Percentiles rank a stretch among this genome's conserved stretches.
Conservation (phyloP, 1,139 yeast genomes). For the Eremothecium gossypii region DNA sequence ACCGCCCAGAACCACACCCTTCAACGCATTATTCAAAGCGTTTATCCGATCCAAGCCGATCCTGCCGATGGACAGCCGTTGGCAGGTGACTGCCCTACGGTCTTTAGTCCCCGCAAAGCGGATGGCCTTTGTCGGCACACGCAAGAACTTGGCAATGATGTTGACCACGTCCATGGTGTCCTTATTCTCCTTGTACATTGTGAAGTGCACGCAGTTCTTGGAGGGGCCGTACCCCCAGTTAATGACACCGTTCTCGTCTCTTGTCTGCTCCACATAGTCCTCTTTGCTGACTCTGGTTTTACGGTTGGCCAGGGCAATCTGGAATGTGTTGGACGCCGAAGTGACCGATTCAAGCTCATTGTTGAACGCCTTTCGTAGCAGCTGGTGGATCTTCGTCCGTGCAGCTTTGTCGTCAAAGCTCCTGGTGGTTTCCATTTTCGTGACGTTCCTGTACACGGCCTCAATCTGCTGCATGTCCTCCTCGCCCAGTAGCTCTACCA, state of each 20-base stretch:
- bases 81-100: constrained; percentile 92
- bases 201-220: constrained; percentile 64
- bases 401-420: constrained; percentile 55
- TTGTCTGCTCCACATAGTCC: constrained; percentile 37
- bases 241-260: constrained; percentile 39
- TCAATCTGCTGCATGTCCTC: constrained; percentile 50
- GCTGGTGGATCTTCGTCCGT: constrained; percentile 70
- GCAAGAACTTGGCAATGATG: constrained; percentile 59
- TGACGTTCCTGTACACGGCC: constrained; percentile 49
- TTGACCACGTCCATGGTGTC: constrained; percentile 95
- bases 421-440: constrained; percentile 49
- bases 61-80: constrained; percentile 60
- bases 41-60: constrained; percentile 73
- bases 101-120: constrained; percentile 95
- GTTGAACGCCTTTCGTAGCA: constrained; percentile 64
- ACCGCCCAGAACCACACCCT: constrained; percentile 69
- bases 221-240: constrained; percentile 55
- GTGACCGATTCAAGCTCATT: constrained; percentile 75
- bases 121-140: constrained; percentile 59
- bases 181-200: constrained; percentile 85
- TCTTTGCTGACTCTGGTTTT: constrained; percentile 32
- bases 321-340: constrained; percentile 55
- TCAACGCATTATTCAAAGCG: constrained; percentile 62
- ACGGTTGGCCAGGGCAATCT: constrained; percentile 42
- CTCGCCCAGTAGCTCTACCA: constrained; percentile 49